Percentiles rank a stretch among this genome's conserved stretches.
Evolutionary conservation across 1,139 yeast species (phyloP).

Genomic region (Zhuliangozyma parablackwelliae): DNA sequence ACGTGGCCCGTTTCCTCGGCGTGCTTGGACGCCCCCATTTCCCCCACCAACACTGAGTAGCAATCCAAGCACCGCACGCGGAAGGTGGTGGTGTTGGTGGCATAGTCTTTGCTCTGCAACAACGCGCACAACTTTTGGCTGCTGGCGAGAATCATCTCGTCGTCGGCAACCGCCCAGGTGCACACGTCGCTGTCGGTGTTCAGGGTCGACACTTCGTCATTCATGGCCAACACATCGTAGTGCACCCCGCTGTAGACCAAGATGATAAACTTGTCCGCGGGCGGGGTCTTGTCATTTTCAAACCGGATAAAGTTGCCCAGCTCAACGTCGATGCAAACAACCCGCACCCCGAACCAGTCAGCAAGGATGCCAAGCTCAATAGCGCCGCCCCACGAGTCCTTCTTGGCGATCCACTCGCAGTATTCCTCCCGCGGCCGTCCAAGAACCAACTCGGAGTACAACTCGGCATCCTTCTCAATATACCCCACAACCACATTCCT

Average conservation of each 20-base stretch:
- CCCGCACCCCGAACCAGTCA: conserved; percentile 47
- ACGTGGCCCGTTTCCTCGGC: conserved; percentile 62
- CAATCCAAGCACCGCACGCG: conserved; percentile 58
- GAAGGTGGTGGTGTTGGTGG: conserved; percentile 65
- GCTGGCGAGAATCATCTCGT: conserved; percentile 9
- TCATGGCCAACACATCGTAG: conserved; percentile 59
- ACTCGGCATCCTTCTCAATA: conserved; percentile 39
- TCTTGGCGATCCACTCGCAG: conserved; percentile 56
- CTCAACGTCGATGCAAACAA: conserved; percentile 65
- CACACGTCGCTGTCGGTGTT: conserved; percentile 31
- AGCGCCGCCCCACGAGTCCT: conserved; percentile 83
- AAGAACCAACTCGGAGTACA: conserved; percentile 55
- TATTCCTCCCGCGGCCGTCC: conserved; percentile 52
- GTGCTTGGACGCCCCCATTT: conserved; percentile 62
- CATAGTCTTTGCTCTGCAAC: conserved; percentile 52
- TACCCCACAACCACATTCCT: conserved; percentile 44
- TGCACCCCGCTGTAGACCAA: conserved; percentile 72
- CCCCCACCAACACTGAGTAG: conserved; percentile 53
- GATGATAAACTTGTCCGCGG: conserved; percentile 39
- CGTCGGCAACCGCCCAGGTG: conserved; percentile 30
- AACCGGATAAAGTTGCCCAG: conserved; percentile 58
- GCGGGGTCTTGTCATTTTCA: conserved; percentile 31
- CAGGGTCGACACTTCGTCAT: conserved; percentile 21
- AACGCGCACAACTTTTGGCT: conserved; percentile 29
- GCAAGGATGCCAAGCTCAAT: conserved; percentile 70